Base-by-base conservation (phyloP, 1,139 yeast species). In the Pichia sp. region DNA sequence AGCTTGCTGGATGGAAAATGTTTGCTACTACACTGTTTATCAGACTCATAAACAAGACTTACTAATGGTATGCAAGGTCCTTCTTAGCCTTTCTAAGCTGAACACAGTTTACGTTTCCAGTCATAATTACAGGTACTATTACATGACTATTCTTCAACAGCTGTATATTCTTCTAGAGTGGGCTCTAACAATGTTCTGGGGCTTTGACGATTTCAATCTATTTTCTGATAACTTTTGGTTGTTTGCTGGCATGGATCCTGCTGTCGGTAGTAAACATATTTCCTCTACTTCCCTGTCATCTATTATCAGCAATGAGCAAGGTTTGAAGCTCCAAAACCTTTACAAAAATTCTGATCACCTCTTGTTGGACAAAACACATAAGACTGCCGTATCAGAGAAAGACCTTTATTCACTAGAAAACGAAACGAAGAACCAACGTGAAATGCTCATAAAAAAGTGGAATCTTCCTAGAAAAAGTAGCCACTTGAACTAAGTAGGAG, bases 1-100 rank as follows among this genome's bases (percentile, higher is more conserved):
- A 5, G 36, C 45, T 4, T 57, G 57, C 19, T 63, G 67, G 67
- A 25, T 62, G 22, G 18, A 26, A 2, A 48, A 55, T 7, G 49
- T 61, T 2, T 6, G 25, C 5, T 4, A n/a, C 3, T 48, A 41
- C 31, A 7, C 42, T 3, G 10, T 12, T 1, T 2, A 8, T 3
- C 49, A 47, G 18, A 12, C 41, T 1, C 30, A 26, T 4, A 36
- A 43, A 12, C 18, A 48, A 3, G 26, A 46, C 19, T 19, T 51
- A 4, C 12, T 21, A 4, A 8, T 10, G 4, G 23, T 51, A 6
- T 34, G 43, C 5, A 18, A 42, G 13, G 13, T 46, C 2, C 37
- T 51, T 5, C 22, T 34, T 5, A 26, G 7, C n/a, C 26, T 51
- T 2, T 18, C 48, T 1, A 21, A 39, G 21, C 30, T 46, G 3